These are phyloP conservation scores for Komagataella populi DNA, from an alignment of 805 yeast species.

Conservation along the genomic window DNA sequence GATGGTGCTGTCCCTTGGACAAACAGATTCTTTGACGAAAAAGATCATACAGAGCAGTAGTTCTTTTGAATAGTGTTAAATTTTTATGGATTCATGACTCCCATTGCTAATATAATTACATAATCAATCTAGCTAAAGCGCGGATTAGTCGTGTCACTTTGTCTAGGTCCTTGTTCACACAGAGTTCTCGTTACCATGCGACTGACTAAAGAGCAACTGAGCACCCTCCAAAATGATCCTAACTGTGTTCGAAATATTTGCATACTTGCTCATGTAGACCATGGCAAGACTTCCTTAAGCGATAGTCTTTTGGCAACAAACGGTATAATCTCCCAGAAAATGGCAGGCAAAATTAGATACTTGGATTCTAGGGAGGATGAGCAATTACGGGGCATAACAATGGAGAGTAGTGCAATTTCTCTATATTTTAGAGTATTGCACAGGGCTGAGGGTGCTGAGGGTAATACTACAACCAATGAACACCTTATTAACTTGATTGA, in stretches of 20 bases:
- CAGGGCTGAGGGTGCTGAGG: slow-evolving; percentile 17
- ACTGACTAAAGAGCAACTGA: slow-evolving; percentile 50
- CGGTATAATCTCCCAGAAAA: slow-evolving; percentile 86
- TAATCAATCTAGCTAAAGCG: neutral
- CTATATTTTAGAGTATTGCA: slow-evolving; percentile 67
- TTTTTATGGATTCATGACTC: neutral
- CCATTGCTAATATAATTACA: neutral
- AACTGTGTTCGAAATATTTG: slow-evolving; percentile 76
- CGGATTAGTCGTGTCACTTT: neutral
- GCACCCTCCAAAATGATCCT: slow-evolving; percentile 56
- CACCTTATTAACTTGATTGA: slow-evolving; percentile 85
- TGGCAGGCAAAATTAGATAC: slow-evolving; percentile 92
- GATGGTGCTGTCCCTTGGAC: neutral
- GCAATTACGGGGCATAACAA: slow-evolving; percentile 90
- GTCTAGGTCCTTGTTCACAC: neutral
- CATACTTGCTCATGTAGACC: slow-evolving; percentile 96
- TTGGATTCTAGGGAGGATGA: slow-evolving; percentile 93
- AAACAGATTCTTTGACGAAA: neutral
- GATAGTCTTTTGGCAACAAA: slow-evolving; percentile 89
- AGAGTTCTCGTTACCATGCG: slow-evolving; percentile 19
- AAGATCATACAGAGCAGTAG: neutral
- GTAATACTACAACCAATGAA: slow-evolving; percentile 37
- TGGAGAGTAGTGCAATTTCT: slow-evolving; percentile 94
- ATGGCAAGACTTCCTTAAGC: slow-evolving; percentile 91
- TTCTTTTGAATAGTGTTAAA: neutral